phyloP scores from a whole-genome alignment of 768 basidiomycete species.

The Suillus paluster region DNA sequence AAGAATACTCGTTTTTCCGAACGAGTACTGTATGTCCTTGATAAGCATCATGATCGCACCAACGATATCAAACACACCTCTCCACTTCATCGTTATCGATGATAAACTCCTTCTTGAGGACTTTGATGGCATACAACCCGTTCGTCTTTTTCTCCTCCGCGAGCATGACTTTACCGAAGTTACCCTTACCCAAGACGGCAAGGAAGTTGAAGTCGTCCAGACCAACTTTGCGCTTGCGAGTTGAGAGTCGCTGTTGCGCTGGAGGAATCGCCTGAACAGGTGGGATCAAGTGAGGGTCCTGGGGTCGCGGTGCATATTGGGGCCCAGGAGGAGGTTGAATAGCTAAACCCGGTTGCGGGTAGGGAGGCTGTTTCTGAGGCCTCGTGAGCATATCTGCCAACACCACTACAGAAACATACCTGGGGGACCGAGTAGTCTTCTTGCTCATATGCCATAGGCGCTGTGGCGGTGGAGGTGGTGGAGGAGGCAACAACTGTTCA shows the following conservation, averaged over 20 bases:
- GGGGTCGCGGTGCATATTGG: constrained; percentile 30
- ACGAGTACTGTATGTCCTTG: constrained; percentile 72
- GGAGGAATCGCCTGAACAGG: constrained; percentile 40
- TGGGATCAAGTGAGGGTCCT: constrained; percentile 29
- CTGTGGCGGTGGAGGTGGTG: constrained; percentile 13
- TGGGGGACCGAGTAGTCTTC: constrained; percentile 31
- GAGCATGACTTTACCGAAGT: constrained; percentile 99
- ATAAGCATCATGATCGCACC: constrained; percentile 12
- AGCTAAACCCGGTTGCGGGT: constrained; percentile 28
- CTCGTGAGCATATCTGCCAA: constrained; percentile 12
- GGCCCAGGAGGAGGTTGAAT: constrained; percentile 24
- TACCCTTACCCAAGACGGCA: constrained; percentile 97
- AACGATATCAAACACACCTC: constrained; percentile 58
- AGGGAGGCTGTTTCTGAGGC: constrained; percentile 21
- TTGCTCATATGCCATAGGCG: constrained; percentile 30
- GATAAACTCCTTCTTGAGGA: constrained; percentile 99
- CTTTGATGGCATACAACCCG: constrained; percentile 96
- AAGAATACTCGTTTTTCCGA: constrained; percentile 99
- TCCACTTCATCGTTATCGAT: constrained; percentile 99
- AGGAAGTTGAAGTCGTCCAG: constrained; percentile 99
- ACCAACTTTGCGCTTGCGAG: constrained; percentile 84
- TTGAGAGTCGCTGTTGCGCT: constrained; percentile 44
- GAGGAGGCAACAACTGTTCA: constrained; percentile 35
- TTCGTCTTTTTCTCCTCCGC: constrained; percentile 96
- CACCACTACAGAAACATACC: constrained; percentile 18